A percentile compares a stretch with the other conserved stretches of the same genome.
These are phyloP conservation scores for Aspergillus proliferans DNA, from an alignment of 2,329 filamentous ascomycete genomes.

Conservation along the genomic window DNA sequence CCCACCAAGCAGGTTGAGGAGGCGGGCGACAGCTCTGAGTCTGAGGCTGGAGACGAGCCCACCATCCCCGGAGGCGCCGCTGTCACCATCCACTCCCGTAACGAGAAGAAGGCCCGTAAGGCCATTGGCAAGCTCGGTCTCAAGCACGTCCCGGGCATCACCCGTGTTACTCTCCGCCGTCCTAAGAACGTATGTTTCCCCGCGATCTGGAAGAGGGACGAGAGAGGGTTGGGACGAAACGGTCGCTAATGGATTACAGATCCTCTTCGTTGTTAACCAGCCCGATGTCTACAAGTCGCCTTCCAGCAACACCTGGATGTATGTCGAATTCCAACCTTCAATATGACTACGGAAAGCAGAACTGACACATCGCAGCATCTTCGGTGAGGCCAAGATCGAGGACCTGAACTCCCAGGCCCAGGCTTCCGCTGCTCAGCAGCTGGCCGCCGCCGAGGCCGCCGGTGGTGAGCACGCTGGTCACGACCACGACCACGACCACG, in stretches of 20 bases:
- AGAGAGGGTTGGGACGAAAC: neutral
- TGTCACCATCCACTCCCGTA: conserved; percentile 91
- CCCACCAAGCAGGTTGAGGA: conserved; percentile 78
- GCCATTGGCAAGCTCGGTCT: conserved; percentile 97
- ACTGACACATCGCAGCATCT: conserved; percentile 62
- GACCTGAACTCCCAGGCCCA: conserved; percentile 98
- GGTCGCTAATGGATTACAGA: conserved; percentile 49
- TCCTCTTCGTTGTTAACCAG: conserved; percentile 99
- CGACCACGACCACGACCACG: conserved; percentile 44
- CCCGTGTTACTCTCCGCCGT: conserved; percentile 91
- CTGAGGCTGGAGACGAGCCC: conserved; percentile 50
- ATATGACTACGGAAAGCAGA: neutral
- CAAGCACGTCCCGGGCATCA: conserved; percentile 94
- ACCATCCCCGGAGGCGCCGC: conserved; percentile 76
- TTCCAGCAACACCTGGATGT: conserved; percentile 99
- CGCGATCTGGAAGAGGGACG: neutral
- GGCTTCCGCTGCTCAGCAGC: conserved; percentile 90
- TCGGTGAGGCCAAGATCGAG: conserved; percentile 99
- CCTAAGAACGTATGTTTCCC: conserved; percentile 87
- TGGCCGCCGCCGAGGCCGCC: conserved; percentile 67
- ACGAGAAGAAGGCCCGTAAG: conserved; percentile 99
- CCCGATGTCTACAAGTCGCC: conserved; percentile 99
- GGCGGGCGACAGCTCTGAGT: conserved; percentile 47
- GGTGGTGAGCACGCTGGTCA: conserved; percentile 55
- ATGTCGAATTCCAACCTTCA: conserved; percentile 38